A percentile compares a stretch with the other conserved stretches of the same genome.
phyloP scores from a whole-genome alignment of 2,329 filamentous ascomycete genomes.

The Cladosporium sp. region DNA sequence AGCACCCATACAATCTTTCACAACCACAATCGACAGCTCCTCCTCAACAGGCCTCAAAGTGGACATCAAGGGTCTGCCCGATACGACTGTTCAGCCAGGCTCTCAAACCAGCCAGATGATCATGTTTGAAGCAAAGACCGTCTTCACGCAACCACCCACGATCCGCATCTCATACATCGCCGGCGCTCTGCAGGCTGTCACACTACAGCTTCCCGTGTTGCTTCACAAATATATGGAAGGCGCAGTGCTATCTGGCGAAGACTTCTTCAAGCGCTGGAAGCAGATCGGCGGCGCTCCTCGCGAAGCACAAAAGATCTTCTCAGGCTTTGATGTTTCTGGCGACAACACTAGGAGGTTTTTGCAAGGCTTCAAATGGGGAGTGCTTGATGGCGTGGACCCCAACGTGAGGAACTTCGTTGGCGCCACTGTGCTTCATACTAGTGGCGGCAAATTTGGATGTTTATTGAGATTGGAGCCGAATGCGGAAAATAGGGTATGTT shows the following conservation, averaged over 20 bases:
- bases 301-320: conserved; percentile 85
- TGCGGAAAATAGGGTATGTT: conserved; percentile 79
- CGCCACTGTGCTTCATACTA: conserved; percentile 80
- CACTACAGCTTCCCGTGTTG: conserved; percentile 81
- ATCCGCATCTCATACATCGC: conserved; percentile 93
- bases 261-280: conserved; percentile 99
- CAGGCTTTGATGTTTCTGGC: conserved; percentile 65
- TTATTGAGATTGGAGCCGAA: conserved; percentile 93
- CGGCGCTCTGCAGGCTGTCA: conserved; percentile 87
- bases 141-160: conserved; percentile 83
- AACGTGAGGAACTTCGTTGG: conserved; percentile 94
- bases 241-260: conserved; percentile 79
- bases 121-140: conserved; percentile 83
- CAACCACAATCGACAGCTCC: conserved; percentile 89
- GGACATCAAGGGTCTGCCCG: conserved; percentile 85
- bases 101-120: conserved; percentile 89
- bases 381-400: conserved; percentile 83
- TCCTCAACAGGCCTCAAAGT: conserved; percentile 69
- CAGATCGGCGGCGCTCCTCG: conserved; percentile 88
- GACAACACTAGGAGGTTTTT: conserved; percentile 71
- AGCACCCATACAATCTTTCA: conserved; percentile 83
- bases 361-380: conserved; percentile 84
- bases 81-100: conserved; percentile 72
- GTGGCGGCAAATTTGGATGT: conserved; percentile 90
- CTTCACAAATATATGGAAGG: conserved; percentile 97